Conservation (phyloP, 2,329 filamentous ascomycete genomes). For the Claviceps sp. region DNA sequence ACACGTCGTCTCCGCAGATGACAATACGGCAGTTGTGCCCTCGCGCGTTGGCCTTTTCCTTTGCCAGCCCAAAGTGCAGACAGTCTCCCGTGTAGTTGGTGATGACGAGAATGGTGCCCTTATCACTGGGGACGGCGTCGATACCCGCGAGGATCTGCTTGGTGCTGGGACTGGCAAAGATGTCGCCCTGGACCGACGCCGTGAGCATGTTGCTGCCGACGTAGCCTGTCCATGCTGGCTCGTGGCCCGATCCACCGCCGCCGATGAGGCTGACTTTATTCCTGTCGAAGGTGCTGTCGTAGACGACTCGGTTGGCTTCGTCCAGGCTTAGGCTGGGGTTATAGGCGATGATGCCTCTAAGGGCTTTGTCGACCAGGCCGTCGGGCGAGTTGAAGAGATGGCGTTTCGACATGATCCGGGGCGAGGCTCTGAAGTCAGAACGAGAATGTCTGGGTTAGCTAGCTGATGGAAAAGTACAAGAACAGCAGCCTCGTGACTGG, state of each 20-base stretch:
- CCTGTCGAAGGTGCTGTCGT: conserved; percentile 29
- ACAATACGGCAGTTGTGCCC: conserved; percentile 43
- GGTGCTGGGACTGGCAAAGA: conserved; percentile 51
- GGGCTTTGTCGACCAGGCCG: conserved; percentile 38
- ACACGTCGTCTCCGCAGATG: conserved; percentile 53
- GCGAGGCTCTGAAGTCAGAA: not conserved
- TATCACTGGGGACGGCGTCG: conserved; percentile 37
- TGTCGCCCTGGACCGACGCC: conserved; percentile 46
- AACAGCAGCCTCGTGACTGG: too few relatives aligned
- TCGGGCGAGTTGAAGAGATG: conserved; percentile 40
- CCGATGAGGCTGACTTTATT: conserved; percentile 37
- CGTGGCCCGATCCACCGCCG: conserved; percentile 44
- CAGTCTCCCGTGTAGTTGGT: conserved; percentile 55
- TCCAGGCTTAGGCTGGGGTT: conserved; percentile 38
- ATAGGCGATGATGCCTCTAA: conserved; percentile 38
- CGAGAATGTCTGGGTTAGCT: too few relatives aligned
- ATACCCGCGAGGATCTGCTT: conserved; percentile 49
- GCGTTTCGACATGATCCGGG: conserved; percentile 29
- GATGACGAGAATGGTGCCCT: conserved; percentile 45
- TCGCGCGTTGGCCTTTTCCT: conserved; percentile 41
- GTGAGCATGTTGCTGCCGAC: conserved; percentile 49
- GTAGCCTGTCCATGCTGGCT: conserved; percentile 51
- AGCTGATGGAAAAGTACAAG: too few relatives aligned
- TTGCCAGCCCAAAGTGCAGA: conserved; percentile 46
- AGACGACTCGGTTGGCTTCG: conserved; percentile 37